Base-by-base conservation (phyloP, 1,284 basidiomycete species). In the Ganoderma resinaceum region DNA sequence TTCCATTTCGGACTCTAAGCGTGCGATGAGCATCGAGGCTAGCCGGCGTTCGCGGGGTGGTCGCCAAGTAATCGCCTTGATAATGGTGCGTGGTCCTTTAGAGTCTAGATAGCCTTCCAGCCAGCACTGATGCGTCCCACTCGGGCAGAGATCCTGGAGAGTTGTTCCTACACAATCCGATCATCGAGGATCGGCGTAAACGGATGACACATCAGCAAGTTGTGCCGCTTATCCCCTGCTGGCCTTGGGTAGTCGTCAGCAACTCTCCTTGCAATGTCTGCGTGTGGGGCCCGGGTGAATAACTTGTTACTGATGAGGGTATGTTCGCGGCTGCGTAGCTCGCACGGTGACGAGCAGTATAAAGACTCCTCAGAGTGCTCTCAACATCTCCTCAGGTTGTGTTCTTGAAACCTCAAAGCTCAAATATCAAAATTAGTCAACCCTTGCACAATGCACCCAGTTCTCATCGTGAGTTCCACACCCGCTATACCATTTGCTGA, bases 1-100 rank as follows among this genome's bases (percentile, higher is more conserved):
- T 61, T 63, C 40, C 40, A 11, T 55, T 33, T 40, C 62, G 52
- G n/a, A 23, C 49, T 63, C 37, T 40, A 12, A 26, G 38, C 14
- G 23, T 62, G 61, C 29, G 29, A 7, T 26, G 23, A 38, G 55
- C 38, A 18, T 40, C 23, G 35, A 23, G 12, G 31, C 31, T 33
- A 5, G 18, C 12, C 9, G 20, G 12, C 37, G 37, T 23, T 37
- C 16, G 9, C 33, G n/a, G n/a, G n/a, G n/a, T n/a, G n/a, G n/a
- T n/a, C n/a, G 33, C 33, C 3, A 38, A 60, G 38, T 26, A 7
- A 12, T 42, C 12, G 38, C 20, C 20, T 12, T 38, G 37, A 7
- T 20, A 7, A 55, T 33, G 52, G 16, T 33, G 29, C 31, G 29
- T 55, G 1, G 7, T 31, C 12, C 29, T 52, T 9, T 11, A 11